Evolutionary conservation across 2,329 filamentous ascomycete species (phyloP).

Genomic region (Aspergillus felis): DNA sequence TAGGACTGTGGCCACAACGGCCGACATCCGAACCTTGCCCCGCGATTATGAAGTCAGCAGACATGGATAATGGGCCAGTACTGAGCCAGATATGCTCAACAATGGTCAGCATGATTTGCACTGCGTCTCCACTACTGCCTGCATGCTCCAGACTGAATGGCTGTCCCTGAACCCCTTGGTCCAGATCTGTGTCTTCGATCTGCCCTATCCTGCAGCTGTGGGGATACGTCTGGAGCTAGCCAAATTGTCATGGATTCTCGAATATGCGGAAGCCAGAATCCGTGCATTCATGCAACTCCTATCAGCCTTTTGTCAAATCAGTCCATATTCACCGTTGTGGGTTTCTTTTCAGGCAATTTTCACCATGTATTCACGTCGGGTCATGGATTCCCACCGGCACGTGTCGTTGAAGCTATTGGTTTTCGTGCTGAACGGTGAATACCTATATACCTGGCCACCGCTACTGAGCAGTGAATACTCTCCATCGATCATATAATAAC

Average conservation of each 20-base stretch:
- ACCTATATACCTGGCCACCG: neutral
- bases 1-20: neutral
- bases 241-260: constrained; percentile 9
- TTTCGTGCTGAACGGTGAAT: neutral
- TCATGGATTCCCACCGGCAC: neutral
- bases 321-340: neutral
- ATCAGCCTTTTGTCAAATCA: neutral
- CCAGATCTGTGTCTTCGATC: constrained; percentile 8
- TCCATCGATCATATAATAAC: neutral
- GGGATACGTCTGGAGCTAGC: constrained; percentile 1
- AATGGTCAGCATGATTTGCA: constrained; percentile 1
- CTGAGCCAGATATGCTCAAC: neutral
- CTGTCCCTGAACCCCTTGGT: neutral
- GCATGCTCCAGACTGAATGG: neutral
- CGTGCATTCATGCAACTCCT: constrained; percentile 8
- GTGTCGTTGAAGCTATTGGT: neutral
- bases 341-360: neutral
- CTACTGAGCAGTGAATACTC: neutral
- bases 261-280: constrained; percentile 30
- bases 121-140: constrained; percentile 6
- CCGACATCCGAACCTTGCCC: neutral
- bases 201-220: constrained; percentile 4
- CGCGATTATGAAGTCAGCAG: neutral
- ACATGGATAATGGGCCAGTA: too few species aligned
- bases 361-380: neutral